Conservation (phyloP, 768 basidiomycete species). For the Amanita jacksonii region DNA sequence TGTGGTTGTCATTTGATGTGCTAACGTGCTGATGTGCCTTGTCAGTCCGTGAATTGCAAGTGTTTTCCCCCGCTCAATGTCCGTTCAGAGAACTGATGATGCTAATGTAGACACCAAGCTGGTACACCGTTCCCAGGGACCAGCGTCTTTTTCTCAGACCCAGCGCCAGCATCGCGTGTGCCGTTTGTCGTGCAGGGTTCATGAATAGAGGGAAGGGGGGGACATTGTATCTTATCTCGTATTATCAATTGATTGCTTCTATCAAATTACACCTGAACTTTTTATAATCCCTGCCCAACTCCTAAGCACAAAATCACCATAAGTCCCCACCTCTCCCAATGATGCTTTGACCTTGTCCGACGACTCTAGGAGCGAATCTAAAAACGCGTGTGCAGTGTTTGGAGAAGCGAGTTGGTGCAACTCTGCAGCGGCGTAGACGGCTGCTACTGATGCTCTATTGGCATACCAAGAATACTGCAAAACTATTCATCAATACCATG, state of each 20-base stretch:
- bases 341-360: conserved; percentile 35
- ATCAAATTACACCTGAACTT: conserved; percentile 48
- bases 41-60: conserved; percentile 54
- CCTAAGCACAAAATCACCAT: conserved; percentile 49
- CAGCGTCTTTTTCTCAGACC: conserved; percentile 5
- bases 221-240: no score
- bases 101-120: conserved; percentile 1
- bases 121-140: conserved; percentile 9
- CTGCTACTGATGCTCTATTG: conserved; percentile 52
- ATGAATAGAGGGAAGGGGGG: no score
- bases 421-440: conserved; percentile 72
- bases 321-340: conserved; percentile 43
- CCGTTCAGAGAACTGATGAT: no score
- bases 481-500: conserved; percentile 3
- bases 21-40: conserved; percentile 6
- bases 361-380: conserved; percentile 51
- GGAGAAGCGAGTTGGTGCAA: conserved; percentile 79
- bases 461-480: conserved; percentile 49
- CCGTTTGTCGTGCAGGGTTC: not conserved
- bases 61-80: not conserved
- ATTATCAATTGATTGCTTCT: no score
- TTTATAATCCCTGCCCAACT: conserved; percentile 69
- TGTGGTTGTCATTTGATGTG: not conserved
- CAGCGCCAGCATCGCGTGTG: not conserved
- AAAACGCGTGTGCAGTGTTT: conserved; percentile 51